phyloP scores from a whole-genome alignment of 345 rosid species.

The Gossypium sturtianum region DNA sequence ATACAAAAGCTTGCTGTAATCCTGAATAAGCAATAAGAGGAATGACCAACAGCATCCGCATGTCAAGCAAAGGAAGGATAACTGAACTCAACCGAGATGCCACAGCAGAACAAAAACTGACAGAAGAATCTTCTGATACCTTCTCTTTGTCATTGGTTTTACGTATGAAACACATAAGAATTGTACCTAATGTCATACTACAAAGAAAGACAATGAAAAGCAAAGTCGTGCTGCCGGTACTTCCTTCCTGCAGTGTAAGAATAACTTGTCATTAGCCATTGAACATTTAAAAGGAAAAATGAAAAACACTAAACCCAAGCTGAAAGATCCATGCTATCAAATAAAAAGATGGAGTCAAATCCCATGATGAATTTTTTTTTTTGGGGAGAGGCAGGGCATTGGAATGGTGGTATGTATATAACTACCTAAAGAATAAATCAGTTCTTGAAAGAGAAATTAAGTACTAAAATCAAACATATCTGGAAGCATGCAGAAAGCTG shows the following conservation, averaged over 20 bases:
- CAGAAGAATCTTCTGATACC: slow-evolving; percentile 37
- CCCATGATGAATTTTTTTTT: neutral
- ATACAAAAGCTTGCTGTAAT: slow-evolving; percentile 89
- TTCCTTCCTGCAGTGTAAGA: slow-evolving; percentile 57
- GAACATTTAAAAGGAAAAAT: neutral
- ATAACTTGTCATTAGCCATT: neutral
- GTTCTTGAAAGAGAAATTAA: neutral
- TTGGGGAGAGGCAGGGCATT: neutral
- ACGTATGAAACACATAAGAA: slow-evolving; percentile 72
- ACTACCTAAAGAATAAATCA: neutral
- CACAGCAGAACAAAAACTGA: slow-evolving; percentile 44
- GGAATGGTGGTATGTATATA: neutral
- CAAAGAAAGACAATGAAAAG: slow-evolving; percentile 71
- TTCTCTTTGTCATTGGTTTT: slow-evolving; percentile 54
- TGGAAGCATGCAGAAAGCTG: neutral
- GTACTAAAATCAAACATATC: neutral
- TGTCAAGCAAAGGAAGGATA: slow-evolving; percentile 60
- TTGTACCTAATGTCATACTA: slow-evolving; percentile 64
- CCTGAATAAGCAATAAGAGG: slow-evolving; percentile 92
- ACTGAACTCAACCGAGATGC: slow-evolving; percentile 48
- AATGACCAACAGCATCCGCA: slow-evolving; percentile 67
- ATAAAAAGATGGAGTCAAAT: neutral
- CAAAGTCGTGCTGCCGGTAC: slow-evolving; percentile 57
- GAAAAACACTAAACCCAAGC: neutral
- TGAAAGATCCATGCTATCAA: neutral